Percentiles rank a stretch among this genome's conserved stretches.
Conservation (phyloP, 1,284 basidiomycete genomes). For the Singerocomus rubriflavus region DNA sequence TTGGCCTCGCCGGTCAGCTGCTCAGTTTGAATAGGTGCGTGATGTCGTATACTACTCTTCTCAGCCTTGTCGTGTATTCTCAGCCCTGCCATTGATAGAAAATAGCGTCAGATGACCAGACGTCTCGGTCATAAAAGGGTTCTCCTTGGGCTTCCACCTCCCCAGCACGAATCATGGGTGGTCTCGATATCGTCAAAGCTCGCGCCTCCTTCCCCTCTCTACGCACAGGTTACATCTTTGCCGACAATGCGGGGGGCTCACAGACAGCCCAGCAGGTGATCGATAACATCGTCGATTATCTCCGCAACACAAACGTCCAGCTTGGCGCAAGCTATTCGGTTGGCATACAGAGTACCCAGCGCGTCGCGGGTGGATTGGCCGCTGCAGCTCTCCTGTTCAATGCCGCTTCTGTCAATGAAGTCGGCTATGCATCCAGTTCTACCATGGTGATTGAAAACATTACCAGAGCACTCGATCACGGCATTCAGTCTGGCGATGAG, state of each 20-base stretch:
- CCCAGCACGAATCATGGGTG: constrained; percentile 13
- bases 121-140: no score
- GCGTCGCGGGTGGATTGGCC: constrained; percentile 50
- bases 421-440: constrained; percentile 67
- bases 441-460: constrained; percentile 67
- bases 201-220: constrained; percentile 65
- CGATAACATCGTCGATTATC: constrained; percentile 61
- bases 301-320: constrained; percentile 70
- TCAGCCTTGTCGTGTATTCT: neutral
- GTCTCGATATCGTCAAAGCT: constrained; percentile 49
- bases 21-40: no score
- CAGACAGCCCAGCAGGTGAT: constrained; percentile 57
- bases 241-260: constrained; percentile 75
- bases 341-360: constrained; percentile 48
- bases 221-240: constrained; percentile 61
- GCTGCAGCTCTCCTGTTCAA: constrained; percentile 62
- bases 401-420: constrained; percentile 50
- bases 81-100: neutral
- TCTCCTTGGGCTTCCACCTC: neutral
- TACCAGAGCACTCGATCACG: constrained; percentile 53
- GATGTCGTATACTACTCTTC: no score
- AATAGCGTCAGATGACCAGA: constrained; percentile 5
- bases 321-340: constrained; percentile 66
- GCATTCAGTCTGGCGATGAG: constrained; percentile 59
- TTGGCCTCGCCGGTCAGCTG: no score